Percentiles rank a stretch among this genome's conserved stretches.
phyloP scores from a whole-genome alignment of 2,329 filamentous ascomycete species.

The Fusarium subtropicale region DNA sequence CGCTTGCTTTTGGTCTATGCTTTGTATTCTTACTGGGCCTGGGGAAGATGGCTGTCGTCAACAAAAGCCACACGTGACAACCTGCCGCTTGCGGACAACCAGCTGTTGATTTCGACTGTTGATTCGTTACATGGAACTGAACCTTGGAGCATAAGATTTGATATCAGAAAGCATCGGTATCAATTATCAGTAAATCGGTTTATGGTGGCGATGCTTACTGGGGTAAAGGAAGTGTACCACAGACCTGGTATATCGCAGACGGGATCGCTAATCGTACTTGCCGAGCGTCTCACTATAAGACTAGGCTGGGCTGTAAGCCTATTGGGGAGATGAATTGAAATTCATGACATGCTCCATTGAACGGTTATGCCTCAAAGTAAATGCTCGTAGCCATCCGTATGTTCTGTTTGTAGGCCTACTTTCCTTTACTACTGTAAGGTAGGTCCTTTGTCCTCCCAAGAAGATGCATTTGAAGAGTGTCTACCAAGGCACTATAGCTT shows the following conservation, averaged over 20 bases:
- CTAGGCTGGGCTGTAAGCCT: too few species aligned
- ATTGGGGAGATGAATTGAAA: too few species aligned
- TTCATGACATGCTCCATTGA: too few species aligned
- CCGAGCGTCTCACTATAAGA: neutral
- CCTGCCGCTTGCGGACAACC: neutral
- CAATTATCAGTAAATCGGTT: too few species aligned
- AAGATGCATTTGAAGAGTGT: neutral
- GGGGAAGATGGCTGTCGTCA: neutral
- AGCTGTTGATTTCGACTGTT: neutral
- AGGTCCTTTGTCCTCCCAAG: too few species aligned
- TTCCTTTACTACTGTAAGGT: neutral
- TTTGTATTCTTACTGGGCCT: neutral
- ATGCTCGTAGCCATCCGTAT: too few species aligned
- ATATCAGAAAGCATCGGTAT: neutral
- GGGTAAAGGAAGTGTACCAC: neutral
- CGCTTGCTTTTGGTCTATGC: constrained; percentile 7
- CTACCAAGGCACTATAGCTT: neutral
- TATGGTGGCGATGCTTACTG: neutral
- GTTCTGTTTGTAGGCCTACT: too few species aligned
- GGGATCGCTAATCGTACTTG: neutral
- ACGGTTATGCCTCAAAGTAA: too few species aligned
- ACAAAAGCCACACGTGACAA: neutral
- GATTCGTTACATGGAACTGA: neutral
- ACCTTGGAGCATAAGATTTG: neutral
- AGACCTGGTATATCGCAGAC: neutral